These are phyloP conservation scores for Diaporthe citriasiana DNA, from an alignment of 2,329 filamentous ascomycete species.

Conservation along the genomic window DNA sequence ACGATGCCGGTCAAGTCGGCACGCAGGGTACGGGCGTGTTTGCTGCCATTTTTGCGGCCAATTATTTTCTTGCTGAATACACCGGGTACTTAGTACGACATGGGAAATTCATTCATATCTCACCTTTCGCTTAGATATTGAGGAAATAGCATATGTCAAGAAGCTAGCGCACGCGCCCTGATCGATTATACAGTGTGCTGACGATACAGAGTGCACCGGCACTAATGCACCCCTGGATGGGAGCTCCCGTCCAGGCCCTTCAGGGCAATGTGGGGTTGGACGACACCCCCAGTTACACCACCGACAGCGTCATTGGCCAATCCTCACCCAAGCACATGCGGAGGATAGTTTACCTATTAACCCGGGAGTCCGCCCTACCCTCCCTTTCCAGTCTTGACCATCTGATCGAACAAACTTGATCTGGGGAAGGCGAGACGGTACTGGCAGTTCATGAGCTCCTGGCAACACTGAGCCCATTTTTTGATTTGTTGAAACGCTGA, in stretches of 20 bases:
- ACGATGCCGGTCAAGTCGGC: no score
- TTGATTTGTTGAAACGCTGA: neutral
- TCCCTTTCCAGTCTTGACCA: neutral
- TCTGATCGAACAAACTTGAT: constrained; percentile 1
- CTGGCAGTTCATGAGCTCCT: neutral
- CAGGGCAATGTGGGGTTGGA: neutral
- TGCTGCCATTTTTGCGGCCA: neutral
- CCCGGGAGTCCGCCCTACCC: neutral
- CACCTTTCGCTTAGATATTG: neutral
- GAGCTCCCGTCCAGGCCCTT: neutral
- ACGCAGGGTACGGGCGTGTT: no score
- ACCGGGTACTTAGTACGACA: neutral
- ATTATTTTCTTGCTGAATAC: neutral
- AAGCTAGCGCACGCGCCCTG: neutral
- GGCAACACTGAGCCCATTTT: neutral
- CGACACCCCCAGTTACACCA: neutral
- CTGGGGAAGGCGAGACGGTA: neutral
- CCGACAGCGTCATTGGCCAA: constrained; percentile 19
- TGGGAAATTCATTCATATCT: neutral
- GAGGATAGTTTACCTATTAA: neutral
- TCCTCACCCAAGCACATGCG: neutral
- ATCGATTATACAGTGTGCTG: neutral
- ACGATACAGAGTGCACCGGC: neutral
- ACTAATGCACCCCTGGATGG: constrained; percentile 15
- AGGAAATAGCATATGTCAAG: neutral